Conservation (phyloP, 2,329 filamentous ascomycete species). For the Exophiala sp. region DNA sequence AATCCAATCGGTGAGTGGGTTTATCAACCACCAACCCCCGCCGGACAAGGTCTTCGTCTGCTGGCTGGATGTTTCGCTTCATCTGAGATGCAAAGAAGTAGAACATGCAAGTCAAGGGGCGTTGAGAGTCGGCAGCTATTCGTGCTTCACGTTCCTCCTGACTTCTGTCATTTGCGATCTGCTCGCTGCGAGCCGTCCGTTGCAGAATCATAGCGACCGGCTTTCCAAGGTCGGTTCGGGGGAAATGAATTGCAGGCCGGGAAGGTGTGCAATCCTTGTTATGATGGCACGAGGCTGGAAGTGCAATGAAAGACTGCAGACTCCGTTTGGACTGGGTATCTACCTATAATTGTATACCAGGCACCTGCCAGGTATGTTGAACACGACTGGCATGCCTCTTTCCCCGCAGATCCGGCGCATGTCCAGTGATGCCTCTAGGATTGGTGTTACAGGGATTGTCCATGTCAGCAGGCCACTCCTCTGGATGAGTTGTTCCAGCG, state of each 20-base stretch:
- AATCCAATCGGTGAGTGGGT: slow-evolving; percentile 27
- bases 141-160: not conserved
- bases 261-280: too few relatives aligned
- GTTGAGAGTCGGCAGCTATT: slow-evolving; percentile 10
- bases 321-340: too few relatives aligned
- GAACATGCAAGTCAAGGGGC: slow-evolving; percentile 30
- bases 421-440: too few relatives aligned
- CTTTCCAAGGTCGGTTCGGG: not conserved
- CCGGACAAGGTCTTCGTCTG: slow-evolving; percentile 19
- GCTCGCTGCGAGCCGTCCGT: slow-evolving; percentile 5
- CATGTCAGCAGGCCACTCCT: too few relatives aligned
- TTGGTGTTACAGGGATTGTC: too few relatives aligned
- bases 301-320: too few relatives aligned
- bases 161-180: slow-evolving; percentile 3
- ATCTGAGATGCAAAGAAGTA: slow-evolving; percentile 31
- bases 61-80: slow-evolving; percentile 26
- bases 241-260: not conserved
- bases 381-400: too few relatives aligned
- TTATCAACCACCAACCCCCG: slow-evolving; percentile 11
- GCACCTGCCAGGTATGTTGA: too few relatives aligned
- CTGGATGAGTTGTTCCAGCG: too few relatives aligned
- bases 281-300: too few relatives aligned
- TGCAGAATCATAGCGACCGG: slow-evolving; percentile 8
- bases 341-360: too few relatives aligned
- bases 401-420: too few relatives aligned